Conservation (phyloP, 164 flowering plant species). For the Tetrastigma voinierianum region DNA sequence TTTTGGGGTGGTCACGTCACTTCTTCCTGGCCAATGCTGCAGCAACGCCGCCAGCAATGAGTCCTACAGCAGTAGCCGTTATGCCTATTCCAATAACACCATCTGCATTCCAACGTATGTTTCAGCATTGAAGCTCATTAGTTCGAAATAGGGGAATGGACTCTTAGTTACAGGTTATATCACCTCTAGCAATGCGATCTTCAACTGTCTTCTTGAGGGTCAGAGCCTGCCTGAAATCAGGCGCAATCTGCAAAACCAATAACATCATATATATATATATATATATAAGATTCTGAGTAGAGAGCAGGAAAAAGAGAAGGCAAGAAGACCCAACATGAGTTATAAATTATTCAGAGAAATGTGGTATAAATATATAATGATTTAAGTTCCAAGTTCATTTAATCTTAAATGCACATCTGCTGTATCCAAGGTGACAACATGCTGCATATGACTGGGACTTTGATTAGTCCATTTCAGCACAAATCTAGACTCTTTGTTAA, state of each 20-base stretch:
- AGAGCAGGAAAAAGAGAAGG: too few species aligned
- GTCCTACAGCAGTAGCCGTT: slow-evolving; percentile 84
- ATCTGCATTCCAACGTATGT: slow-evolving; percentile 47
- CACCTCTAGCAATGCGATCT: slow-evolving; percentile 80
- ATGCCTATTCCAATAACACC: slow-evolving; percentile 97
- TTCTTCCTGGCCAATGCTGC: slow-evolving; percentile 74
- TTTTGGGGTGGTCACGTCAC: slow-evolving; percentile 21
- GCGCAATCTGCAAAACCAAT: slow-evolving; percentile 60
- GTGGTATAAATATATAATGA: too few species aligned
- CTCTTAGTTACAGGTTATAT: neutral
- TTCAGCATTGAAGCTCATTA: too few species aligned
- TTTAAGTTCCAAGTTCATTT: too few species aligned
- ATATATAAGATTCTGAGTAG: too few species aligned
- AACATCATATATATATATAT: neutral
- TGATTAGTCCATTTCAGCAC: too few species aligned
- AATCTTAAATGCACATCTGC: too few species aligned
- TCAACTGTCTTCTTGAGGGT: slow-evolving; percentile 73
- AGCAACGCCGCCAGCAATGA: slow-evolving; percentile 72
- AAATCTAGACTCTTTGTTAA: too few species aligned
- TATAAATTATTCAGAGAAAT: too few species aligned
- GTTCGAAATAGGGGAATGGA: neutral
- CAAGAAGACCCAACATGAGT: too few species aligned
- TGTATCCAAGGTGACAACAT: too few species aligned
- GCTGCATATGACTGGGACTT: too few species aligned
- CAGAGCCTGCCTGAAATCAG: slow-evolving; percentile 89